Conservation (phyloP, 225 moss, liverwort and hornwort species). For the Pleurozium schreberi region DNA sequence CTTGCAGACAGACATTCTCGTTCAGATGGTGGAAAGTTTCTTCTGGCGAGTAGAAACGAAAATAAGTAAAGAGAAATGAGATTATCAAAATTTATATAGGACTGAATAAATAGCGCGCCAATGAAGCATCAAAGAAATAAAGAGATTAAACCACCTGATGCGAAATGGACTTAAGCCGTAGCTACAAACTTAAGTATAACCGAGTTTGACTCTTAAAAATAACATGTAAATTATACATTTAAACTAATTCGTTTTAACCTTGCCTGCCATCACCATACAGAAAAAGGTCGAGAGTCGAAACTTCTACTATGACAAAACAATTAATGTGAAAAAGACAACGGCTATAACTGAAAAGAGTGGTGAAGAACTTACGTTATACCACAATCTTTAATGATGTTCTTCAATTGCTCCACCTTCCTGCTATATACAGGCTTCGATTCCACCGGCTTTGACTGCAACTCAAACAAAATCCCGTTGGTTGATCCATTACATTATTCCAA, state of each 20-base stretch:
- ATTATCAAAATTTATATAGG: not conserved
- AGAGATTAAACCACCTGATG: not conserved
- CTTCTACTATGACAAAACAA: not conserved
- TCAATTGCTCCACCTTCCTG: conserved; percentile 65
- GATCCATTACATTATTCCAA: not conserved
- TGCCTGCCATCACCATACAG: not conserved
- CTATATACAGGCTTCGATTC: conserved; percentile 64
- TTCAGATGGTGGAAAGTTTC: not conserved
- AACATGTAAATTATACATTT: not conserved
- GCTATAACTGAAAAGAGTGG: not conserved
- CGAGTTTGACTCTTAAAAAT: not conserved
- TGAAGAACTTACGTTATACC: conserved; percentile 56
- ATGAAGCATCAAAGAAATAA: not conserved
- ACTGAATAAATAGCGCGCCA: not conserved
- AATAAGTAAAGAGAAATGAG: not conserved
- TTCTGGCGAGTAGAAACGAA: not conserved
- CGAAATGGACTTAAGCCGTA: not conserved
- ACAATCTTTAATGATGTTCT: conserved; percentile 60
- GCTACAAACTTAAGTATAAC: not conserved
- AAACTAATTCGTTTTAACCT: not conserved
- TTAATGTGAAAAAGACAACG: not conserved
- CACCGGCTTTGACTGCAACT: conserved; percentile 25
- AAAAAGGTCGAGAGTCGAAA: not conserved
- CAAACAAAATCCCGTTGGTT: not conserved
- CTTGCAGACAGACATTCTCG: not conserved